Evolutionary conservation across 352 stramenopile genomes (phyloP), one percentile per base, ranked within the genome.

Genomic region (Peronospora destructor): DNA sequence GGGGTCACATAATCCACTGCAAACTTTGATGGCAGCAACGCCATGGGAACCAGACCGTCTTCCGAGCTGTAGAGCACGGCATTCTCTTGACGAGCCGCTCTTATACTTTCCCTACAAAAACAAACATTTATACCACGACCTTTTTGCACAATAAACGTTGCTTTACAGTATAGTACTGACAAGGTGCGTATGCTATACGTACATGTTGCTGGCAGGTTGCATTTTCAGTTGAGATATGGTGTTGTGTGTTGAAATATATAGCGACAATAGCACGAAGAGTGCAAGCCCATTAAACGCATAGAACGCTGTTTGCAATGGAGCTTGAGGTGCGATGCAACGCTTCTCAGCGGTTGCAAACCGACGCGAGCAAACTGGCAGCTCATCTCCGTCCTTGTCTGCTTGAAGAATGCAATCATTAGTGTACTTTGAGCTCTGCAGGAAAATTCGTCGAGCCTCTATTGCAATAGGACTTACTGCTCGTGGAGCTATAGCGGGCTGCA

Each of bases 21-120:
- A 40, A 87, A 91, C 61, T 91, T 91, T 21, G 76, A 86, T 16
- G 79, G 79, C 35, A 91, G 45, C 64, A 84, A 63, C 19, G 71
- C 63, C 73, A 85, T 85, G 5, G 77, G 77, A 19, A 88, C 14
- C 19, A 75, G 60, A 42, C 74, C 68, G 17, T 63, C 45, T 44
- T 72, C 64, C 10, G 54, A 61, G 16, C 51, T 38, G 41, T 49
- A 61, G 38, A 38, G 42, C 25, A 48, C 16, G 10, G 34, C 33
- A 11, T 17, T 21, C 30, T 53, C 28, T 28, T 61, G 60, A 16
- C 28, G 59, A 35, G 42, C 45, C 11, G 54, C 57, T 16, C 16
- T 56, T 4, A 53, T 56, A 36, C 16, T 30, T 4, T 53, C 61
- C 21, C 58, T 73, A 30, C 30, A 50, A 41, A 16, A 45, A 34